phyloP scores from a whole-genome alignment of 1,284 basidiomycete species.

The Leccinum ponderosum region DNA sequence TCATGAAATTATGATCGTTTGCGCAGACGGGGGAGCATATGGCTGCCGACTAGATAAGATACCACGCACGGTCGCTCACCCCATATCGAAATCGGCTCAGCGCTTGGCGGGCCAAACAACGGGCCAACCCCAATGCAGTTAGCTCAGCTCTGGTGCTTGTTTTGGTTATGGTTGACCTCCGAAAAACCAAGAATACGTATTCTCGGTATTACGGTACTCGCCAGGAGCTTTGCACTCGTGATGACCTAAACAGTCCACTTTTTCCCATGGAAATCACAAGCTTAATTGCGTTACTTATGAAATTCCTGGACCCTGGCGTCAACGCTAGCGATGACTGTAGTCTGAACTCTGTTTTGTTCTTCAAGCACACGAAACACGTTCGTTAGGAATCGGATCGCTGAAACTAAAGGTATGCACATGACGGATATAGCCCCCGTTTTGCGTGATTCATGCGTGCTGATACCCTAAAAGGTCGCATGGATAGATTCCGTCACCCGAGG shows the following conservation, averaged over 20 bases:
- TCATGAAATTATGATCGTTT: background rate
- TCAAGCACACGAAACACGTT: conserved; percentile 10
- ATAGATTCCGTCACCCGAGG: conserved; percentile 6
- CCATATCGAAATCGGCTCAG: background rate
- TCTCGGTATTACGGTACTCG: too few species aligned
- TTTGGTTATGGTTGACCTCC: background rate
- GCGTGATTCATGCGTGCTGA: background rate
- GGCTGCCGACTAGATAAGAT: conserved; percentile 15
- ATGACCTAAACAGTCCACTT: background rate
- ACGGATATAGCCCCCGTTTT: conserved; percentile 8
- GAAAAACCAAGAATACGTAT: too few species aligned
- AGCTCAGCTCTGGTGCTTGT: background rate
- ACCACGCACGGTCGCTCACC: background rate
- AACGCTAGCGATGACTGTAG: background rate
- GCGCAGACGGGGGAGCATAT: background rate
- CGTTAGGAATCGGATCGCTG: conserved; percentile 1
- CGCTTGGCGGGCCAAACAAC: background rate
- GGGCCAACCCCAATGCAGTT: background rate
- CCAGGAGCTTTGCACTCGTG: background rate
- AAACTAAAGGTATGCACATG: conserved; percentile 1
- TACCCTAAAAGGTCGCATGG: conserved; percentile 1
- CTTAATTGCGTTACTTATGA: background rate
- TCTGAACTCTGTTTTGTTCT: background rate
- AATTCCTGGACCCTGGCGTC: conserved; percentile 4
- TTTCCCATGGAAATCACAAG: conserved; percentile 4